Conservation (phyloP, 768 basidiomycete species). For the Lentinula aciculospora region DNA sequence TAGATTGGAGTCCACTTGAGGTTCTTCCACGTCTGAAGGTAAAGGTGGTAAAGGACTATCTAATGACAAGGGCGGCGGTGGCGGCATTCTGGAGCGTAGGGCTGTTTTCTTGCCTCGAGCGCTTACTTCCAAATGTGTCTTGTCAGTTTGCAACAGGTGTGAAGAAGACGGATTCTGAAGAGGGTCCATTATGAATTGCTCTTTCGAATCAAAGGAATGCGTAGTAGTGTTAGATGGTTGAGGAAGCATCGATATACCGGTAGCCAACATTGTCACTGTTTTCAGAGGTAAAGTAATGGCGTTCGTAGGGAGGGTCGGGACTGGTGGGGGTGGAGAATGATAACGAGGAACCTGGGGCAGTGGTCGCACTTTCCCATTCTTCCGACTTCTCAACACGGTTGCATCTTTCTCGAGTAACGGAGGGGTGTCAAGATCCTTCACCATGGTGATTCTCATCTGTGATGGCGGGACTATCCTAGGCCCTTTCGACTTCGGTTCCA, state of each 20-base stretch:
- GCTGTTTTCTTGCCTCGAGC: background rate
- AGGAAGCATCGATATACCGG: background rate
- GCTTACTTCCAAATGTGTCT: background rate
- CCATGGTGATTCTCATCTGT: background rate
- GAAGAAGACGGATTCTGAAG: background rate
- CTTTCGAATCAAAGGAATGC: background rate
- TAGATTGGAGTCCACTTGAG: background rate
- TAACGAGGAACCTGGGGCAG: slow-evolving; percentile 1
- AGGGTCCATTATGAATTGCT: background rate
- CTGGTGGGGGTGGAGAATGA: background rate
- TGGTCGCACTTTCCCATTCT: background rate
- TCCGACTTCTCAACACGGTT: background rate
- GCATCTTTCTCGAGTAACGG: background rate
- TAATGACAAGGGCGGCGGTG: slow-evolving; percentile 8
- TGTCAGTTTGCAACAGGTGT: background rate
- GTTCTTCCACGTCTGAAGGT: background rate
- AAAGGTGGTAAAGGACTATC: slow-evolving; percentile 1
- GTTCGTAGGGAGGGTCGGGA: background rate
- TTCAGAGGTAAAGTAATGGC: background rate
- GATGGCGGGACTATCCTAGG: background rate
- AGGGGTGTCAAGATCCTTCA: background rate
- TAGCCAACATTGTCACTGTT: background rate
- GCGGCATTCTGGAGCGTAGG: background rate
- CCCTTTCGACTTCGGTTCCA: background rate
- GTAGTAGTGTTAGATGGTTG: too few species aligned